A percentile compares a stretch with the other conserved stretches of the same genome.
Evolutionary conservation across 345 rosid genomes (phyloP).

Genomic region (Xanthoceras sorbifolium): DNA sequence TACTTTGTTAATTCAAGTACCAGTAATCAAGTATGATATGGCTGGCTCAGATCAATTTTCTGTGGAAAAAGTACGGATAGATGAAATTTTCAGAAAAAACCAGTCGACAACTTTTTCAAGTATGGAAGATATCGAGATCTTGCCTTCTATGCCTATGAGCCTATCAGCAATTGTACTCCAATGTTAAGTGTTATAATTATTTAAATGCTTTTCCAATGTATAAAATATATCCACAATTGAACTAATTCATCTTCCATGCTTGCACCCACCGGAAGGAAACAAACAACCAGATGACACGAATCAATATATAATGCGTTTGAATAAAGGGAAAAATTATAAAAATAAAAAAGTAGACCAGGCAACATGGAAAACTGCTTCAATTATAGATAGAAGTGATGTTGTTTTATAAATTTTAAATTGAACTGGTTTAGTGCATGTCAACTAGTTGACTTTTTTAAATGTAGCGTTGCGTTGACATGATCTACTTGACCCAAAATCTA

Average conservation of each 20-base stretch:
- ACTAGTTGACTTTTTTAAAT: slow-evolving; percentile 1
- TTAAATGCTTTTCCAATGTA: background rate
- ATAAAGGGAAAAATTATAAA: background rate
- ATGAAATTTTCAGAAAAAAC: background rate
- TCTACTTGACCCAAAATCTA: background rate
- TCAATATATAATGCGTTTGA: background rate
- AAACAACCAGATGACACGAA: background rate
- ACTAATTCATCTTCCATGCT: background rate
- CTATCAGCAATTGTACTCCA: background rate
- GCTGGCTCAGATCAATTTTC: background rate
- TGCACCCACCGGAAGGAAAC: background rate
- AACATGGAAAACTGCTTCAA: background rate
- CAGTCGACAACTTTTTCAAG: background rate
- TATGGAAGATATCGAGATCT: background rate
- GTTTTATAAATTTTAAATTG: background rate
- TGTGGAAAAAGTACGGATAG: background rate
- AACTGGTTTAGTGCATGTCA: background rate
- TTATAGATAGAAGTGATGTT: slow-evolving; percentile 3
- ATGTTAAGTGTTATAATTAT: background rate
- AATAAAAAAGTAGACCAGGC: background rate
- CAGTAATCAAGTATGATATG: background rate
- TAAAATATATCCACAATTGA: no score
- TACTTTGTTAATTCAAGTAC: background rate
- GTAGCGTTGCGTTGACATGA: background rate
- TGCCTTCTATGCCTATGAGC: background rate